phyloP scores from a whole-genome alignment of 371 early-diverging fungal species.

The Phascolomyces articulosus region DNA sequence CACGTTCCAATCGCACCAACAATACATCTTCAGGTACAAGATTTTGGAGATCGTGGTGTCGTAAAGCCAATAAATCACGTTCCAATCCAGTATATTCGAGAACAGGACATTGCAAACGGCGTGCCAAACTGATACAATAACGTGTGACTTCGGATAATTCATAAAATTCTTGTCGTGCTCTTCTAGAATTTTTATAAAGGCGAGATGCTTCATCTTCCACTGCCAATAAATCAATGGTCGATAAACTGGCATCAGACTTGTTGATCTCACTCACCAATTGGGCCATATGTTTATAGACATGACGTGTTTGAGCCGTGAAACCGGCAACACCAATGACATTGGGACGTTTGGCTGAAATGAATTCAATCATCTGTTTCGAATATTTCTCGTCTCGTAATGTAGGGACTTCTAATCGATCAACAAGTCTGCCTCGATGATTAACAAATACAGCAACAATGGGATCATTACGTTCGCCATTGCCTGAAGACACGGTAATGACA shows the following conservation, averaged over 20 bases:
- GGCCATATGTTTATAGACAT: constrained; percentile 71
- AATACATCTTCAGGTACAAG: constrained; percentile 73
- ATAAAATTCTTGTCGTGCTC: constrained; percentile 76
- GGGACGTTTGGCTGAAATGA: constrained; percentile 66
- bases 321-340: constrained; percentile 88
- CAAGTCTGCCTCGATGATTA: constrained; percentile 77
- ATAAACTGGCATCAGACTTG: constrained; percentile 25
- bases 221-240: constrained; percentile 47
- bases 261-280: constrained; percentile 60
- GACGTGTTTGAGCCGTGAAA: constrained; percentile 72
- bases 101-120: constrained; percentile 86
- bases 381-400: constrained; percentile 64
- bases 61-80: constrained; percentile 67
- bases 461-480: constrained; percentile 73
- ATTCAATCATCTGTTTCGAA: constrained; percentile 57
- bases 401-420: constrained; percentile 66
- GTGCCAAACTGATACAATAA: constrained; percentile 89
- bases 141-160: constrained; percentile 71
- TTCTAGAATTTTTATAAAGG: constrained; percentile 77
- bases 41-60: constrained; percentile 79
- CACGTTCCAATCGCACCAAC: constrained; percentile 76
- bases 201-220: constrained; percentile 91
- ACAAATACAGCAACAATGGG: constrained; percentile 76
- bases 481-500: constrained; percentile 85
- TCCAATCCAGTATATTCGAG: constrained; percentile 86